These are phyloP conservation scores for Hevea brasiliensis DNA, from an alignment of 345 rosid genomes.

Conservation along the genomic window DNA sequence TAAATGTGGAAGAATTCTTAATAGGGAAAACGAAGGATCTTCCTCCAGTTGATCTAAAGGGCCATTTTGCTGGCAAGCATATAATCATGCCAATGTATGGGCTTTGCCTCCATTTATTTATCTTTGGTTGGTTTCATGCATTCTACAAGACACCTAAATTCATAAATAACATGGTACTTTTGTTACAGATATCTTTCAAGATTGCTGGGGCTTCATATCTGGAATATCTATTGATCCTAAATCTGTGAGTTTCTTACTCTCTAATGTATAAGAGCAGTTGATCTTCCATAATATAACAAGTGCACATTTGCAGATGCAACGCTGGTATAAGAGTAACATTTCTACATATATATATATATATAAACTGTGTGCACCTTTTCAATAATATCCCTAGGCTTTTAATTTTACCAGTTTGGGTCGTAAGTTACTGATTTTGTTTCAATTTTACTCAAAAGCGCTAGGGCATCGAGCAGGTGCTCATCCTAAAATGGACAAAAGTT, in stretches of 20 bases:
- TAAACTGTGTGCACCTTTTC: too few relatives aligned
- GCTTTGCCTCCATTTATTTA: conserved; percentile 1
- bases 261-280: neutral
- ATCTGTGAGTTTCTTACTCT: conserved; percentile 56
- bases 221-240: conserved; percentile 84
- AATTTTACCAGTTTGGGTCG: too few relatives aligned
- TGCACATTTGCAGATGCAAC: neutral
- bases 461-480: too few relatives aligned
- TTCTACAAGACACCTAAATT: conserved; percentile 6
- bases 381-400: too few relatives aligned
- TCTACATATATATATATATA: neutral
- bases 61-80: conserved; percentile 96
- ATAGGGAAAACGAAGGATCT: conserved; percentile 88
- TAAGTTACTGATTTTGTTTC: too few relatives aligned
- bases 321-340: neutral
- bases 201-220: conserved; percentile 72
- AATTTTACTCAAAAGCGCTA: too few relatives aligned
- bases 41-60: conserved; percentile 82
- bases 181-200: conserved; percentile 71
- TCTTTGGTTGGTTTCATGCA: conserved; percentile 10
- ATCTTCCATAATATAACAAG: neutral
- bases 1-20: conserved; percentile 70
- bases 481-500: too few relatives aligned
- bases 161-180: neutral
- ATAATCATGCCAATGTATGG: conserved; percentile 80